Percentiles rank a stretch among this genome's conserved stretches.
Conservation (phyloP, 192 early-diverging fungal species). For the Mortierella hygrophila region DNA sequence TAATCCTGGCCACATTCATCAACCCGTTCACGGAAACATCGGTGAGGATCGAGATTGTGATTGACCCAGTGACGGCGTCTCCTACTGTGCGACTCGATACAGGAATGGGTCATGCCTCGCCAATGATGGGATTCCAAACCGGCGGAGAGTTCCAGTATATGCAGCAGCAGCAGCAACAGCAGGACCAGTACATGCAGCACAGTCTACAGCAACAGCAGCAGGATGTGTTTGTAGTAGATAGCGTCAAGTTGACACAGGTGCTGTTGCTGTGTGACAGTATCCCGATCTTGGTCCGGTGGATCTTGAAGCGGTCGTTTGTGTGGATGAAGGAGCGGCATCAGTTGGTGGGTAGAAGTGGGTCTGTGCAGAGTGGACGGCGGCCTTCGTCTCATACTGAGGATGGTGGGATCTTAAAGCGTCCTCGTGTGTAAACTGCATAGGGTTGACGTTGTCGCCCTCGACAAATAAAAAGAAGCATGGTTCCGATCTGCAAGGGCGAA, state of each 20-base stretch:
- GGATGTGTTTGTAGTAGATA: conserved; percentile 17
- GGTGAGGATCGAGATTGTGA: conserved; percentile 39
- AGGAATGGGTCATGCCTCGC: neutral
- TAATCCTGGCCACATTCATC: conserved; percentile 38
- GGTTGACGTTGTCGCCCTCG: too few relatives aligned
- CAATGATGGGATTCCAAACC: neutral
- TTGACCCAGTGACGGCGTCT: conserved; percentile 37
- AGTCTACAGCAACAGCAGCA: conserved; percentile 12
- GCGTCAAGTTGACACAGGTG: conserved; percentile 39
- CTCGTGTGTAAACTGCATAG: conserved; percentile 12
- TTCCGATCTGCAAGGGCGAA: too few relatives aligned
- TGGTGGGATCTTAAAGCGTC: conserved; percentile 35
- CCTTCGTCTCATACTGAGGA: conserved; percentile 26
- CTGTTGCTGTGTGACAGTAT: conserved; percentile 46
- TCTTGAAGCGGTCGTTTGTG: conserved; percentile 34
- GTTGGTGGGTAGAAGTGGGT: neutral
- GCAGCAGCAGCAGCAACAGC: conserved; percentile 13
- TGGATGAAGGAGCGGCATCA: conserved; percentile 47
- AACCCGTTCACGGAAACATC: conserved; percentile 39
- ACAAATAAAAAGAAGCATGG: too few relatives aligned
- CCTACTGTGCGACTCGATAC: conserved; percentile 17
- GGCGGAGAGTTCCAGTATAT: conserved; percentile 5
- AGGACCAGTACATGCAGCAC: conserved; percentile 2
- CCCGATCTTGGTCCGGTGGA: conserved; percentile 53
- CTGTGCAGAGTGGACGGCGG: conserved; percentile 17